Evolutionary conservation across 441 rosid species (phyloP).

Genomic region (Eruca vesicaria): DNA sequence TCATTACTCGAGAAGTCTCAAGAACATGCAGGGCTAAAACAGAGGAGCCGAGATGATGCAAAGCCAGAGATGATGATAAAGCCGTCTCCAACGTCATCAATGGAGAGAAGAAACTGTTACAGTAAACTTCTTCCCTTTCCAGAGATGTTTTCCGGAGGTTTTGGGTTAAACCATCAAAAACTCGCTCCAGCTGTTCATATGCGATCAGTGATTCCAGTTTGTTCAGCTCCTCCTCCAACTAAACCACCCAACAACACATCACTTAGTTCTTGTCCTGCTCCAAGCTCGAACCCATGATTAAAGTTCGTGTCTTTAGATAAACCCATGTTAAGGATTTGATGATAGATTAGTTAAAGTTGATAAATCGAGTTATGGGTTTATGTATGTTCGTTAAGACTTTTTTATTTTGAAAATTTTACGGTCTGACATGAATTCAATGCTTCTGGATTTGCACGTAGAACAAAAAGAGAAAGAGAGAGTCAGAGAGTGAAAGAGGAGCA

Average conservation of each 20-base stretch:
- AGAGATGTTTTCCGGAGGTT: constrained; percentile 36
- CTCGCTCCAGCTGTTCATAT: constrained; percentile 74
- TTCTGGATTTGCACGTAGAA: constrained; percentile 38
- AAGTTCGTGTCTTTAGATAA: constrained; percentile 9
- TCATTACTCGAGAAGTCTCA: constrained; percentile 34
- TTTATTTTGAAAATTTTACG: constrained; percentile 4
- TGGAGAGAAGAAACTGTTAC: constrained; percentile 26
- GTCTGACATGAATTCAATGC: constrained; percentile 40
- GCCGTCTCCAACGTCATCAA: constrained; percentile 32
- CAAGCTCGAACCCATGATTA: constrained; percentile 10
- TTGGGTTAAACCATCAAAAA: constrained; percentile 35
- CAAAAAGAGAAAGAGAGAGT: constrained; percentile 31
- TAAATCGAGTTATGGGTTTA: constrained; percentile 19
- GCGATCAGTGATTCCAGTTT: constrained; percentile 77
- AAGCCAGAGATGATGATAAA: constrained; percentile 29
- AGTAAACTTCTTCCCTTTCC: constrained; percentile 25
- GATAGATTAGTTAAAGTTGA: background rate
- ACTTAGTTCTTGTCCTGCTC: constrained; percentile 19
- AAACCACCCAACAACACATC: constrained; percentile 18
- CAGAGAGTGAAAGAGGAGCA: constrained; percentile 32
- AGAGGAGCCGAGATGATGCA: constrained; percentile 27
- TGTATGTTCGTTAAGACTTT: constrained; percentile 21
- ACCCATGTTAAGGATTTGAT: constrained; percentile 15
- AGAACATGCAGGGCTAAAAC: constrained; percentile 43
- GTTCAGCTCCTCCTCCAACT: constrained; percentile 65